phyloP scores from a whole-genome alignment of 164 flowering plant species.

The Nymphaea colorata region DNA sequence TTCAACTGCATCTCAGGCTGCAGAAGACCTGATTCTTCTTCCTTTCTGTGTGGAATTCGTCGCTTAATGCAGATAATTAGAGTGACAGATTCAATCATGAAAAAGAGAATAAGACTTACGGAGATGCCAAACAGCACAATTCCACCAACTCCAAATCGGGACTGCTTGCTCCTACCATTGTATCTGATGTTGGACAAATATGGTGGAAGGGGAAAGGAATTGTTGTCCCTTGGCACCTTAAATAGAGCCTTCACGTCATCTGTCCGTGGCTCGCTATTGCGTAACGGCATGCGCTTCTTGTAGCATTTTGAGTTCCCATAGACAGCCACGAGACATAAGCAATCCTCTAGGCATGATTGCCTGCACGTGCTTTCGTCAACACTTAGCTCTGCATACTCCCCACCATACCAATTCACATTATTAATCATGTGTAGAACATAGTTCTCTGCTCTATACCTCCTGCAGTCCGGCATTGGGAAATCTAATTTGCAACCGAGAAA shows the following conservation, averaged over 20 bases:
- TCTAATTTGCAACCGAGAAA: conserved; percentile 7
- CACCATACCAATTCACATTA: conserved; percentile 22
- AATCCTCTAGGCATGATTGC: conserved; percentile 32
- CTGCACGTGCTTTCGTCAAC: conserved; percentile 22
- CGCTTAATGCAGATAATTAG: no score
- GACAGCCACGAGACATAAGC: conserved; percentile 32
- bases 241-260: no score
- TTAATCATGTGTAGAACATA: conserved; percentile 12
- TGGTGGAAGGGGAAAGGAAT: no score
- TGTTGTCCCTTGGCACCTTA: neutral
- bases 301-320: conserved; percentile 17
- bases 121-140: no score
- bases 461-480: neutral
- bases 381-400: neutral
- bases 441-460: neutral
- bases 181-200: neutral
- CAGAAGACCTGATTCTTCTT: neutral
- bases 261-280: conserved; percentile 14
- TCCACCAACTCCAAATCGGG: no score
- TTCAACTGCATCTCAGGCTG: neutral
- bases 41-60: no score
- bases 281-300: conserved; percentile 30
- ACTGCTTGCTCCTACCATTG: neutral
- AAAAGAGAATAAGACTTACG: conserved; percentile 2
- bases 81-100: neutral